Conservation (phyloP, 371 early-diverging fungal genomes). For the Sporodiniella umbellata region DNA sequence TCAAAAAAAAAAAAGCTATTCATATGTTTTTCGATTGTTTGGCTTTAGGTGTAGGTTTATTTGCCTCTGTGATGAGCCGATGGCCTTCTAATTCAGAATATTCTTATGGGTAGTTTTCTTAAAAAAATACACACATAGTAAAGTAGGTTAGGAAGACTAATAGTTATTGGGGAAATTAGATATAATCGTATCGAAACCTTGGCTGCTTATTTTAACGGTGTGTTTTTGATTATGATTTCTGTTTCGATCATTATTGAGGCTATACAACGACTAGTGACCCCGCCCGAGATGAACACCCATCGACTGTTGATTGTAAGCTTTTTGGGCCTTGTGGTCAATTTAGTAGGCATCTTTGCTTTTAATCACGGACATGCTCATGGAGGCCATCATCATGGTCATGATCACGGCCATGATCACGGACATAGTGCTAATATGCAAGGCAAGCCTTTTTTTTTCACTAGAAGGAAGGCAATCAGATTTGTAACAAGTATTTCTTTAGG, state of each 20-base stretch:
- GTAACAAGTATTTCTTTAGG: no score
- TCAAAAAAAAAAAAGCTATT: conserved; percentile 55
- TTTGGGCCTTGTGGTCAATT: conserved; percentile 88
- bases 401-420: conserved; percentile 32
- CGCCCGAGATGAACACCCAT: conserved; percentile 86
- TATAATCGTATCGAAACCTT: conserved; percentile 89
- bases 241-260: conserved; percentile 89
- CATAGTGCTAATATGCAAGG: conserved; percentile 77
- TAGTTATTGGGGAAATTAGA: conserved; percentile 34
- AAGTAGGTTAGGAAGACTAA: no score
- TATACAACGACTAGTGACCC: conserved; percentile 79
- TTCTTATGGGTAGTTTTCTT: conserved; percentile 66
- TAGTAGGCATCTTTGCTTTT: conserved; percentile 91
- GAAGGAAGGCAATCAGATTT: no score
- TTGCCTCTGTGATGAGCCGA: conserved; percentile 87
- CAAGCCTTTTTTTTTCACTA: no score
- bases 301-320: conserved; percentile 83
- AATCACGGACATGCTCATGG: conserved; percentile 80
- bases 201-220: conserved; percentile 89
- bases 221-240: conserved; percentile 85
- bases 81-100: conserved; percentile 80
- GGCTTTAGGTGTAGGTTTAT: conserved; percentile 83
- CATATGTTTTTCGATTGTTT: conserved; percentile 98
- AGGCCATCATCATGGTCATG: conserved; percentile 59
- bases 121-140: not conserved